Conservation (phyloP, 257 asterid species). For the Nicotiana sylvestris region DNA sequence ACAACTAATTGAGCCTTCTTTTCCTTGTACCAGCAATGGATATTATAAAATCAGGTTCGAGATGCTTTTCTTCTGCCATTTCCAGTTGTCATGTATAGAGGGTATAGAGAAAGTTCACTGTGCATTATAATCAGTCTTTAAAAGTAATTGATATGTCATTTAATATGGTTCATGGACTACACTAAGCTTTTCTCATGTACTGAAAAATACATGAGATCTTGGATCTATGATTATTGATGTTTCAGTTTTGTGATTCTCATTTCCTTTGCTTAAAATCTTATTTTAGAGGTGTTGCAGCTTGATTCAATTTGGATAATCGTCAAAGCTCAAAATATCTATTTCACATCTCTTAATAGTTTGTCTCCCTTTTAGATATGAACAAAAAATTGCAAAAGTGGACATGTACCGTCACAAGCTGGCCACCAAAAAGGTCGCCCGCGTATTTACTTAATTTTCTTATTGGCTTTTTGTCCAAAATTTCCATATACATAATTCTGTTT, state of each 20-base stretch:
- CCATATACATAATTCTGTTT: not conserved
- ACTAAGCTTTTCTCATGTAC: too few relatives aligned
- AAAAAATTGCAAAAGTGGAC: not conserved
- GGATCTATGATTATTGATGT: not conserved
- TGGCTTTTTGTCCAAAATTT: not conserved
- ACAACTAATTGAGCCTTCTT: not conserved
- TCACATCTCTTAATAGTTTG: not conserved
- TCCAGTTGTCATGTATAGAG: not conserved
- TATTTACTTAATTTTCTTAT: too few relatives aligned
- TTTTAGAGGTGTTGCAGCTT: not conserved
- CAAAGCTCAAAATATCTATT: not conserved
- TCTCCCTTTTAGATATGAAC: not conserved
- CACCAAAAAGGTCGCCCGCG: too few relatives aligned
- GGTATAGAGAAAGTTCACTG: not conserved
- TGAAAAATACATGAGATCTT: not conserved
- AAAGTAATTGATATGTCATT: not conserved
- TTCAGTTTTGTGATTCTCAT: not conserved
- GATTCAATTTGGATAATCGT: not conserved
- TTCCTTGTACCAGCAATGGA: not conserved
- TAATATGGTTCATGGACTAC: not conserved
- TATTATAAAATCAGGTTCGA: not conserved
- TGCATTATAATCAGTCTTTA: not conserved
- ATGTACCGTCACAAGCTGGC: not conserved
- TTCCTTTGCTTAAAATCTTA: not conserved
- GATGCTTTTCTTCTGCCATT: not conserved